phyloP scores from a whole-genome alignment of 352 stramenopile genomes.

The Globisporangium carolinianum region DNA sequence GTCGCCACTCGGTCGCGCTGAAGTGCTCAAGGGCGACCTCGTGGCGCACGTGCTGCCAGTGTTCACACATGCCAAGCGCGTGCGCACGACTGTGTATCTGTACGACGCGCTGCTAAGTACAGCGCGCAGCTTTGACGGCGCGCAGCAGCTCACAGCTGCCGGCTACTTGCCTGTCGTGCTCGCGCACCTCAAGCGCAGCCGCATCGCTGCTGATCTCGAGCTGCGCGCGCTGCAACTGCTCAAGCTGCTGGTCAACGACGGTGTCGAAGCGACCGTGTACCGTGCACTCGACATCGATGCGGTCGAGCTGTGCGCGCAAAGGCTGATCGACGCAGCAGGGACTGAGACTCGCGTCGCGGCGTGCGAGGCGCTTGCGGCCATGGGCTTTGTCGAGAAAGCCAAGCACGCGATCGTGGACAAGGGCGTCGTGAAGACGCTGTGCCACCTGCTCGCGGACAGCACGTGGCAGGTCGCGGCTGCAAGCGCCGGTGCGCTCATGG shows the following conservation, averaged over 20 bases:
- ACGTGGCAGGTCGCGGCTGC: conserved; percentile 48
- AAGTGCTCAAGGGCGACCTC: conserved; percentile 34
- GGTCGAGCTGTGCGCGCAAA: conserved; percentile 32
- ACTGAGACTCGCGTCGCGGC: conserved; percentile 37
- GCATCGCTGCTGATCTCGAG: conserved; percentile 22
- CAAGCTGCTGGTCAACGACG: conserved; percentile 64
- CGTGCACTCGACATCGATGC: conserved; percentile 47
- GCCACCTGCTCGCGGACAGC: conserved; percentile 41
- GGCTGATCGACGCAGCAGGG: conserved; percentile 27
- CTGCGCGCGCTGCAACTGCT: conserved; percentile 53
- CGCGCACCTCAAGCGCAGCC: too few species aligned
- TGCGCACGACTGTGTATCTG: too few species aligned
- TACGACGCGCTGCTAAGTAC: too few species aligned
- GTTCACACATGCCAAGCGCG: conserved; percentile 27
- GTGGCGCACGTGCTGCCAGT: conserved; percentile 32
- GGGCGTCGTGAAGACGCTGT: conserved; percentile 48
- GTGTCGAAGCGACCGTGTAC: conserved; percentile 33
- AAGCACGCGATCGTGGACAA: conserved; percentile 47
- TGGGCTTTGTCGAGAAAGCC: conserved; percentile 56
- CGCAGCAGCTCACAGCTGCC: too few species aligned
- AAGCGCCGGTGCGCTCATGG: conserved; percentile 58
- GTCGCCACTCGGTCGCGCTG: too few species aligned
- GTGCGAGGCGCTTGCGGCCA: conserved; percentile 42
- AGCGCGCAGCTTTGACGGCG: too few species aligned
- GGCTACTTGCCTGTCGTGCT: too few species aligned